Conservation (phyloP, 2,329 filamentous ascomycete species). For the Trichophyton schoenleinii region DNA sequence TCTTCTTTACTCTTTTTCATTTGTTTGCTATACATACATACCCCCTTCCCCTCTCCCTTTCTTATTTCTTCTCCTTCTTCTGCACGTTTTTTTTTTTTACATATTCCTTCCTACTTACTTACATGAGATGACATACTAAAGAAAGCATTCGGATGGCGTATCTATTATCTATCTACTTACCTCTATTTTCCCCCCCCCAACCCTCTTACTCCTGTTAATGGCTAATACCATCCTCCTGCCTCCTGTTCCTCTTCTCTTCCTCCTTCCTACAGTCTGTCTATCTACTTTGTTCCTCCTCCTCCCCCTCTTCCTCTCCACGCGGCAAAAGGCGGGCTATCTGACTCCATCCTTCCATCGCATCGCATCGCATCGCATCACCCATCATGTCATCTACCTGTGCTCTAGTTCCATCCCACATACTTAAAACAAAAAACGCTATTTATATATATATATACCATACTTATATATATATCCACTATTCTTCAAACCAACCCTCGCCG, state of each 20-base stretch:
- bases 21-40: neutral
- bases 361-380: neutral
- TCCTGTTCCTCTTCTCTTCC: neutral
- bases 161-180: neutral
- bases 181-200: neutral
- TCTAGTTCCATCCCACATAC: neutral
- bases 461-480: too few relatives aligned
- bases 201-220: too few relatives aligned
- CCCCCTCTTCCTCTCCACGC: neutral
- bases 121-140: conserved; percentile 1
- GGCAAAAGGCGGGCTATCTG: neutral
- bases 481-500: too few relatives aligned
- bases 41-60: neutral
- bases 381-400: neutral
- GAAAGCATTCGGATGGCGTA: neutral
- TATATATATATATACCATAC: too few relatives aligned
- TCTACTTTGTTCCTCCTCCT: neutral
- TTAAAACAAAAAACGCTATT: too few relatives aligned
- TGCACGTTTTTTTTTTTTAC: neutral
- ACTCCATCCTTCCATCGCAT: neutral
- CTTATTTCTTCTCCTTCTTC: neutral
- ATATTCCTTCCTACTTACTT: neutral
- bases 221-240: too few relatives aligned
- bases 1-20: neutral
- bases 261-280: too few relatives aligned